A percentile compares a stretch with the other conserved stretches of the same genome.
phyloP scores from a whole-genome alignment of 177 flowering plant species.

The Tripterygium wilfordii region DNA sequence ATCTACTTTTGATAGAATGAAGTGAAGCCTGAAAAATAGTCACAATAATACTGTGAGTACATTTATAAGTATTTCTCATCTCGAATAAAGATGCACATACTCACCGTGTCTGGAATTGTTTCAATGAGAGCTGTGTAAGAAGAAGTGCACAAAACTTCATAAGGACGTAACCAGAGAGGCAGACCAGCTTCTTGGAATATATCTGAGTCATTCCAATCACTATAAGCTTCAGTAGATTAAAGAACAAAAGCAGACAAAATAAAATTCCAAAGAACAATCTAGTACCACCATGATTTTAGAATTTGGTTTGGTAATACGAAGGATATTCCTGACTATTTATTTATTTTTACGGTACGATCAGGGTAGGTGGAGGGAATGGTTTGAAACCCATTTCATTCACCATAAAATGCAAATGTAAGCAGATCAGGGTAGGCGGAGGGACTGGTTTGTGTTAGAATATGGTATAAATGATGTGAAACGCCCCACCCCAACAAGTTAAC shows the following conservation, averaged over 20 bases:
- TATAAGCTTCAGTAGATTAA: slow-evolving; percentile 4
- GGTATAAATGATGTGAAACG: too few relatives aligned
- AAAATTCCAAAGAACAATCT: neutral
- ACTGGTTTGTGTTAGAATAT: too few relatives aligned
- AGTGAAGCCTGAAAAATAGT: slow-evolving; percentile 71
- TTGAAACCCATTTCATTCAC: too few relatives aligned
- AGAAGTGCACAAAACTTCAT: slow-evolving; percentile 94
- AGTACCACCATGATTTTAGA: neutral
- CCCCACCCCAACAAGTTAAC: too few relatives aligned
- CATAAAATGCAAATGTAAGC: too few relatives aligned
- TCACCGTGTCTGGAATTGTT: slow-evolving; percentile 98
- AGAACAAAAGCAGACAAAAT: slow-evolving; percentile 2
- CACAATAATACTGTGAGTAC: neutral
- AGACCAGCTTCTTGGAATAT: slow-evolving; percentile 99
- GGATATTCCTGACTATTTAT: too few relatives aligned
- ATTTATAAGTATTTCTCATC: neutral
- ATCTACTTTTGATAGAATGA: slow-evolving; percentile 95
- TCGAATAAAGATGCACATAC: slow-evolving; percentile 1
- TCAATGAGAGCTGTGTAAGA: slow-evolving; percentile 98
- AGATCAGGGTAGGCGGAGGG: too few relatives aligned
- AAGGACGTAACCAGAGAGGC: slow-evolving; percentile 97
- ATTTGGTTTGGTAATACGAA: too few relatives aligned
- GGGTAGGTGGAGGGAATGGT: too few relatives aligned
- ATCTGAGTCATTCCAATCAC: slow-evolving; percentile 47
- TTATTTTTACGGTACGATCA: too few relatives aligned